Percentiles rank a stretch among this genome's conserved stretches.
phyloP scores from a whole-genome alignment of 2,329 filamentous ascomycete genomes.

The Didymella sp. region DNA sequence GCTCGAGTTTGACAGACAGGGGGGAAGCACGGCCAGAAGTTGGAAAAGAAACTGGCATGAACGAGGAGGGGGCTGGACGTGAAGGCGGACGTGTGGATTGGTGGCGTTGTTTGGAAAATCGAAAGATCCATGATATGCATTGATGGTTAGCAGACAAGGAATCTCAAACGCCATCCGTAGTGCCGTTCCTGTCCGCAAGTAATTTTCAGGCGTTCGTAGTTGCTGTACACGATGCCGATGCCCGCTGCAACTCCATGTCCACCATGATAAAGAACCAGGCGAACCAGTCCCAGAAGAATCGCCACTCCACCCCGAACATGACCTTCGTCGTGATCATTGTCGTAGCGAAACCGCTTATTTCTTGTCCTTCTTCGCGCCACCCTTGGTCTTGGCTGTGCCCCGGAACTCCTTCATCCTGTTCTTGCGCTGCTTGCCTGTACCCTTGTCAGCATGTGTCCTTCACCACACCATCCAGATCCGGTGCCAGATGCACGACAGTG shows the following conservation, averaged over 20 bases:
- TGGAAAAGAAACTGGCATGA: background rate
- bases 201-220: conserved; percentile 50
- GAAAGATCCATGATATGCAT: conserved; percentile 52
- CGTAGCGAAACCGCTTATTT: conserved; percentile 51
- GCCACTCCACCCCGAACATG: conserved; percentile 42
- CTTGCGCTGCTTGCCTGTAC: conserved; percentile 99
- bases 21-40: background rate
- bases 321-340: conserved; percentile 41
- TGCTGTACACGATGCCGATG: conserved; percentile 49
- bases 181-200: conserved; percentile 47
- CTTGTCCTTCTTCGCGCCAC: conserved; percentile 90
- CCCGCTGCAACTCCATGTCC: conserved; percentile 46
- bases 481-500: conserved; percentile 13
- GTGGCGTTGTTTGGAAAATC: conserved; percentile 27
- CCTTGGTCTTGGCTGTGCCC: conserved; percentile 98
- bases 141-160: conserved; percentile 49
- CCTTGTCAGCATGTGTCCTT: conserved; percentile 40
- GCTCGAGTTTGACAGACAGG: background rate
- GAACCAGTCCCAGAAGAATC: conserved; percentile 44
- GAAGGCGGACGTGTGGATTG: conserved; percentile 3
- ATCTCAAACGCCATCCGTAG: conserved; percentile 52
- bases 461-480: conserved; percentile 14
- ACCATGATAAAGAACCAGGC: conserved; percentile 43
- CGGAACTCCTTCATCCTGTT: conserved; percentile 99
- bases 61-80: background rate